A percentile compares a stretch with the other conserved stretches of the same genome.
Evolutionary conservation across 306 rosid genomes (phyloP).

Genomic region (Malus asiatica): DNA sequence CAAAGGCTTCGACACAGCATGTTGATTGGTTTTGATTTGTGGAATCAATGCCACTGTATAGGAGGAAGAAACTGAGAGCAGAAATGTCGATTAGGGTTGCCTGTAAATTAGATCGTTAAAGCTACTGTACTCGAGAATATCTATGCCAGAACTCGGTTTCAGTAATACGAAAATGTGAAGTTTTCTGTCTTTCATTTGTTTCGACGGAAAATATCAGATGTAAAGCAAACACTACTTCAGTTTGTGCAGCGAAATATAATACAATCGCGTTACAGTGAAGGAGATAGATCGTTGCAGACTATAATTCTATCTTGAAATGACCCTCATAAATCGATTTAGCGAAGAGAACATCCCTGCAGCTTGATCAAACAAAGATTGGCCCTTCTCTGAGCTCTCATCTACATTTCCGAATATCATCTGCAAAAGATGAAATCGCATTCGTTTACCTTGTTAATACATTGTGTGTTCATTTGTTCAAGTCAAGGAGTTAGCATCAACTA

Average conservation of each 20-base stretch:
- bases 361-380: conserved; percentile 52
- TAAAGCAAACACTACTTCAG: neutral
- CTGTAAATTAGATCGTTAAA: neutral
- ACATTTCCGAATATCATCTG: conserved; percentile 65
- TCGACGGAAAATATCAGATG: neutral
- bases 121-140: neutral
- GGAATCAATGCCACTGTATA: neutral
- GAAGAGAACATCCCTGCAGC: conserved; percentile 85
- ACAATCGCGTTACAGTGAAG: neutral
- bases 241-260: neutral
- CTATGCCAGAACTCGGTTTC: neutral
- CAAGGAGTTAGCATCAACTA: conserved; percentile 19
- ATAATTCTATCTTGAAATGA: conserved; percentile 39
- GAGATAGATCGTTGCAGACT: neutral
- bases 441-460: neutral
- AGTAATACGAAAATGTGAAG: neutral
- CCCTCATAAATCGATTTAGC: conserved; percentile 72
- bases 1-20: conserved; percentile 59
- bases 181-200: neutral
- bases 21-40: conserved; percentile 66
- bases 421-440: neutral
- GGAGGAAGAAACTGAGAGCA: neutral
- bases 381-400: conserved; percentile 50
- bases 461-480: neutral
- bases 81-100: neutral